Evolutionary conservation across 176 grass and related monocot species (phyloP).

Genomic region (Triticum aestivum): IWGSC_CS_RefSeq_v2.1 NC_057802.1:452874058-452874557

Average conservation of each 20-base stretch:
- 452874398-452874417: not conserved
- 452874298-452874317: too few species aligned
- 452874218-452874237: not conserved
- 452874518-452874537: not conserved
- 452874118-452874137: not conserved
- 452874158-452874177: too few species aligned
- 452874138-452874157: not conserved
- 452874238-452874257: too few species aligned
- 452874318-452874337: too few species aligned
- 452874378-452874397: not conserved
- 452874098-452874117: not conserved
- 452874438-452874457: not conserved
- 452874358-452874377: too few species aligned
- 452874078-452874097: not conserved
- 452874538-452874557: not conserved
- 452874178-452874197: too few species aligned
- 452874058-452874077: too few species aligned
- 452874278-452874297: too few species aligned
- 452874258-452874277: too few species aligned
- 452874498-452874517: not conserved
- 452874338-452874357: too few species aligned
- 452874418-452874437: not conserved
- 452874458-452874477: slow-evolving; percentile 21
- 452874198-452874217: too few species aligned
- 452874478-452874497: slow-evolving; percentile 28